These are phyloP conservation scores for Sclerospora graminicola DNA, from an alignment of 352 stramenopile genomes.

Conservation along the genomic window DNA sequence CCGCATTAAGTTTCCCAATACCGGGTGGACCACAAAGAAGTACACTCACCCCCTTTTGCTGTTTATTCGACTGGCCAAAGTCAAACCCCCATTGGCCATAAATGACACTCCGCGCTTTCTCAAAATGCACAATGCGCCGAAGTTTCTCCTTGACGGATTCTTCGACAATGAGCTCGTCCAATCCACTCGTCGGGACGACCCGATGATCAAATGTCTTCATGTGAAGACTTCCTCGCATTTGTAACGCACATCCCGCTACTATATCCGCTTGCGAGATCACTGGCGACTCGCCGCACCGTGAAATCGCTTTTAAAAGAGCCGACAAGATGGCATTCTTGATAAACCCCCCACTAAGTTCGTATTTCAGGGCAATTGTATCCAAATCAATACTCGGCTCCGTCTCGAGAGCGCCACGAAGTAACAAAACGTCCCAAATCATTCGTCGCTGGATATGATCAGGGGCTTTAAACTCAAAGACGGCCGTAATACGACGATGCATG, in stretches of 20 bases:
- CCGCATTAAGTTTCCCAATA: constrained; percentile 66
- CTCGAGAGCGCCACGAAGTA: constrained; percentile 36
- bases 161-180: constrained; percentile 68
- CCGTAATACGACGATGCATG: constrained; percentile 86
- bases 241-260: constrained; percentile 65
- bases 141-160: constrained; percentile 56
- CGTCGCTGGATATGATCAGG: constrained; percentile 74
- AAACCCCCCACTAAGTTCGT: constrained; percentile 84
- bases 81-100: constrained; percentile 83
- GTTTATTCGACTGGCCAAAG: constrained; percentile 69
- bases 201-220: constrained; percentile 87
- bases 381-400: constrained; percentile 67
- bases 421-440: constrained; percentile 78
- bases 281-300: constrained; percentile 34
- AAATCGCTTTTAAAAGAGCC: constrained; percentile 70
- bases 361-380: constrained; percentile 78
- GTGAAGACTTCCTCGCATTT: constrained; percentile 82
- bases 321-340: constrained; percentile 88
- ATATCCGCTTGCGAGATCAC: constrained; percentile 75
- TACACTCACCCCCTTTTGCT: constrained; percentile 77
- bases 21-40: constrained; percentile 57
- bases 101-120: constrained; percentile 79
- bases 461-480: constrained; percentile 82
- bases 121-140: constrained; percentile 63
- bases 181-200: constrained; percentile 60